These are phyloP conservation scores for Termitomyces sp. DNA, from an alignment of 1,284 basidiomycete genomes.

Conservation along the genomic window DNA sequence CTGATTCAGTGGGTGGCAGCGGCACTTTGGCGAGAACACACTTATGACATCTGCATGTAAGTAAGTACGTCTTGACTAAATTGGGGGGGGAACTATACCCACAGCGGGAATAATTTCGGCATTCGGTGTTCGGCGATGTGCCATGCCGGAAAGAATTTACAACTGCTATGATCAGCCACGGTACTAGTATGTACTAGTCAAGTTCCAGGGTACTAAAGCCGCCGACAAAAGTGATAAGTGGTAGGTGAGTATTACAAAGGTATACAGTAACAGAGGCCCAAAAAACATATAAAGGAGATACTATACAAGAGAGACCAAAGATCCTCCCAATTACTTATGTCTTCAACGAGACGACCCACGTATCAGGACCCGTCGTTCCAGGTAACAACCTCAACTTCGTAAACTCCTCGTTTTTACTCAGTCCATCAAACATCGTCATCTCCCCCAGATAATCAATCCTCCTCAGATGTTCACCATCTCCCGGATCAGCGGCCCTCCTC, in stretches of 20 bases:
- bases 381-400: slow-evolving; percentile 45
- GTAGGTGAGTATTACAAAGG: not conserved
- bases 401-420: slow-evolving; percentile 53
- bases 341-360: slow-evolving; percentile 29
- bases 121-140: too few relatives aligned
- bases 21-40: too few relatives aligned
- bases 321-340: not conserved
- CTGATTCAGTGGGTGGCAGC: too few relatives aligned
- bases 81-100: too few relatives aligned
- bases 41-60: too few relatives aligned
- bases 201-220: too few relatives aligned
- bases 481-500: slow-evolving; percentile 24
- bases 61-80: too few relatives aligned
- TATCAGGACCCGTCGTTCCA: slow-evolving; percentile 26
- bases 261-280: not conserved
- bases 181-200: too few relatives aligned
- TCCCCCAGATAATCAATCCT: slow-evolving; percentile 59
- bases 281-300: not conserved
- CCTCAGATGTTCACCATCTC: slow-evolving; percentile 33
- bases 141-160: too few relatives aligned
- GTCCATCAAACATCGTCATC: slow-evolving; percentile 48
- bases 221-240: too few relatives aligned
- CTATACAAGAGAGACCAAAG: not conserved
- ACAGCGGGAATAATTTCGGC: too few relatives aligned
- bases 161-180: too few relatives aligned